Percentiles rank a stretch among this genome's conserved stretches.
These are phyloP conservation scores for Knufia fluminis DNA, from an alignment of 2,329 filamentous ascomycete species.

Conservation along the genomic window DNA sequence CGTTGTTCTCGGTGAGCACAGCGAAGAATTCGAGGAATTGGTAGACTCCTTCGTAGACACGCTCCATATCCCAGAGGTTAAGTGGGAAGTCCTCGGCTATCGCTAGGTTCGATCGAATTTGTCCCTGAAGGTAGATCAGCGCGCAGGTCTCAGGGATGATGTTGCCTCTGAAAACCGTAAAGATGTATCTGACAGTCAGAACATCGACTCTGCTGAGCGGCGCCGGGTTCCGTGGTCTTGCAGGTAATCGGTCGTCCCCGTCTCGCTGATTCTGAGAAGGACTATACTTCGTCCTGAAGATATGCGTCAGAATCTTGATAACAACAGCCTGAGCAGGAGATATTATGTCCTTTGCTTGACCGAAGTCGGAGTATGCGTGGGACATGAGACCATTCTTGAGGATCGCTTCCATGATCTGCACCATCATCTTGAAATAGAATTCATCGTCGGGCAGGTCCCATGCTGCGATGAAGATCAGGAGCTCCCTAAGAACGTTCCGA, in stretches of 20 bases:
- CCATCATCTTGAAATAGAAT: conserved; percentile 91
- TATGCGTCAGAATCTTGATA: conserved; percentile 79
- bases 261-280: conserved; percentile 38
- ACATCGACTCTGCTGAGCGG: conserved; percentile 47
- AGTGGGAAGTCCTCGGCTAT: conserved; percentile 83
- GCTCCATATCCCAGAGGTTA: conserved; percentile 95
- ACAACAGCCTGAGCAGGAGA: conserved; percentile 91
- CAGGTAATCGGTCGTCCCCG: conserved; percentile 40
- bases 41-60: conserved; percentile 86
- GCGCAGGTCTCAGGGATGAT: conserved; percentile 91
- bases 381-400: conserved; percentile 82
- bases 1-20: conserved; percentile 74
- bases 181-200: conserved; percentile 74
- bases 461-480: conserved; percentile 91
- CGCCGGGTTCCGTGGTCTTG: conserved; percentile 47
- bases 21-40: conserved; percentile 92
- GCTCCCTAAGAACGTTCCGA: conserved; percentile 76
- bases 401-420: conserved; percentile 89
- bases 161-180: conserved; percentile 81
- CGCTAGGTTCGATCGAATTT: conserved; percentile 68
- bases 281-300: conserved; percentile 60
- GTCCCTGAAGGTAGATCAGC: conserved; percentile 85
- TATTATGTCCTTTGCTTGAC: conserved; percentile 91
- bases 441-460: conserved; percentile 94
- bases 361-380: conserved; percentile 82